phyloP scores from a whole-genome alignment of 345 rosid species.

The Citrus sinensis region DNA sequence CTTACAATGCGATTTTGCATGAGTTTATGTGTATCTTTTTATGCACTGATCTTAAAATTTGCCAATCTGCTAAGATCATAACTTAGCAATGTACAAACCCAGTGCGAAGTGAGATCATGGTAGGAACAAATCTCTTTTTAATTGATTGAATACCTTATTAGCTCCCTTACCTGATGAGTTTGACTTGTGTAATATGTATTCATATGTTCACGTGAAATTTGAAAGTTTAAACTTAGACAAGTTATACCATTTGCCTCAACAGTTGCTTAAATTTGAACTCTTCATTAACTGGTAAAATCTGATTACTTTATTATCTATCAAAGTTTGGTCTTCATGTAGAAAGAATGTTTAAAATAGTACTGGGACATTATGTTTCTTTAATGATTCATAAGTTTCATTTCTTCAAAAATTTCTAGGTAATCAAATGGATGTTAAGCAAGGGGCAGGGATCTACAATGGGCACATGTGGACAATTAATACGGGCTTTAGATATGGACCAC shows the following conservation, averaged over 20 bases:
- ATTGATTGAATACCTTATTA: background rate
- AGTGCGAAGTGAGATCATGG: background rate
- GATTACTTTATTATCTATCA: background rate
- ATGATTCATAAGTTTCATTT: background rate
- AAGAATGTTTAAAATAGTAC: background rate
- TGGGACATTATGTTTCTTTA: background rate
- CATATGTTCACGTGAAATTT: background rate
- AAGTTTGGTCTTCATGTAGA: background rate
- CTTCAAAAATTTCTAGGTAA: constrained; percentile 45
- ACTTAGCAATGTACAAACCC: background rate
- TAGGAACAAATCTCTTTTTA: background rate
- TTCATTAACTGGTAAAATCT: background rate
- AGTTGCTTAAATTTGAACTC: background rate
- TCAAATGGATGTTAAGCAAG: constrained; percentile 98
- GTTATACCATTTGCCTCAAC: background rate
- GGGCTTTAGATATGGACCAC: constrained; percentile 85
- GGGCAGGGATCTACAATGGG: constrained; percentile 95
- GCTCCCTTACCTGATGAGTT: background rate
- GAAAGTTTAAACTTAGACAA: background rate
- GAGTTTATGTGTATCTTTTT: background rate
- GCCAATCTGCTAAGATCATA: background rate
- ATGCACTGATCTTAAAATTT: background rate
- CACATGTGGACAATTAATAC: constrained; percentile 63
- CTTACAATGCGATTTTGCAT: background rate
- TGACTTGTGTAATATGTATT: background rate